Base-by-base conservation (phyloP, 2,329 filamentous ascomycete species). In the Talaromyces sp. region DNA sequence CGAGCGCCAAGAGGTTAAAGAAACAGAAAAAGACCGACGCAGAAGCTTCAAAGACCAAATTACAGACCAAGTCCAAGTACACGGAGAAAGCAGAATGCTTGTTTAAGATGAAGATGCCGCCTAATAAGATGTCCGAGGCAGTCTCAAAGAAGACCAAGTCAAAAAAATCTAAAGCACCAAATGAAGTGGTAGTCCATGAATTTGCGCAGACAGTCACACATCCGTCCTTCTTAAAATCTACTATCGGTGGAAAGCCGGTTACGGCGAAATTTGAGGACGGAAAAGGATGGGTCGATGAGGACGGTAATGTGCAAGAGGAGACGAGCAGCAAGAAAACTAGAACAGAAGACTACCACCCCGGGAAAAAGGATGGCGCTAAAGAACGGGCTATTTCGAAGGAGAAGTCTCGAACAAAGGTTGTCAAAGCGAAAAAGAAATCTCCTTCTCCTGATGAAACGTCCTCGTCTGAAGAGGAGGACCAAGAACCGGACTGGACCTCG, bases 131-230 rank as follows among this genome's bases (percentile, higher is more conserved):
- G 8, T 70, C 73, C 15, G 58, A 61, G n/a, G 28, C 39, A 5
- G 17, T 35, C 1, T 52, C 52, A 21, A 68, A 70, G 15, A 66
- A 69, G 25, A 72, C 61, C 9, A 89, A 79, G 62, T 80, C 80
- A 64, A 85, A 82, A 64, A 85, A 84, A 65, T 84, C 82, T 69
- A 83, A 80, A 60, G 82, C 84, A 65, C 80, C 81, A 46, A 80
- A 78, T 21, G 84, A 89, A 60, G 80, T 87, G 8, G 78, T 90
- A 3, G 81, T 97, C 2, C 92, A 97, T 72, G 94, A 99, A 70
- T 97, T 97, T 69, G 84, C 88, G 65, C 91, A 91, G 70, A 91
- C 88, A 7, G 85, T 84, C 37, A 93, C 91, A 66, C 88, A 91
- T 63, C 89, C 91, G 0, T 88, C 84, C 4, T 97, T 96, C 69